phyloP scores from a whole-genome alignment of 768 basidiomycete species.

The Sarcodon sp. region DNA sequence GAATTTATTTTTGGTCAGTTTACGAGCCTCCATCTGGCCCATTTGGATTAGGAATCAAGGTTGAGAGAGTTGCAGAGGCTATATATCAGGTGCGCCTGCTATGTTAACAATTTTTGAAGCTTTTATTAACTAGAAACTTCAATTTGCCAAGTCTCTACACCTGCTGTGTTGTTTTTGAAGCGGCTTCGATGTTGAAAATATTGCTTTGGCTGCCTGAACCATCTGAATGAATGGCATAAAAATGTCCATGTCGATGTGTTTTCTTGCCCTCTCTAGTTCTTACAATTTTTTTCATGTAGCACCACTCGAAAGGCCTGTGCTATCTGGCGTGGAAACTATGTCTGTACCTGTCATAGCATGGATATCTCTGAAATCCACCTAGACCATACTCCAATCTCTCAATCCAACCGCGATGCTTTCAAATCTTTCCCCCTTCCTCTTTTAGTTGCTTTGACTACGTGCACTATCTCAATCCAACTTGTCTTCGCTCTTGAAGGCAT shows the following conservation, averaged over 20 bases:
- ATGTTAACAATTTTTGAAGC: too few relatives aligned
- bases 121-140: too few relatives aligned
- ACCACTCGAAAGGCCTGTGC: slow-evolving; percentile 76
- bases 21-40: too few relatives aligned
- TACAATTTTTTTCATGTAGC: slow-evolving; percentile 21
- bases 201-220: too few relatives aligned
- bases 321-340: slow-evolving; percentile 87
- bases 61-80: too few relatives aligned
- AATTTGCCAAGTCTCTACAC: too few relatives aligned
- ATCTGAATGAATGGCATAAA: slow-evolving; percentile 63
- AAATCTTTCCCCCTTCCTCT: slow-evolving; percentile 56
- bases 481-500: slow-evolving; percentile 61
- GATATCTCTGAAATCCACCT: slow-evolving; percentile 33
- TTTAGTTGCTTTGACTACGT: slow-evolving; percentile 52
- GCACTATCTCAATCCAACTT: slow-evolving; percentile 64
- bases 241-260: slow-evolving; percentile 46
- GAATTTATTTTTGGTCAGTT: too few relatives aligned
- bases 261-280: slow-evolving; percentile 1
- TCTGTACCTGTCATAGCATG: slow-evolving; percentile 50
- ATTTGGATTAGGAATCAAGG: too few relatives aligned
- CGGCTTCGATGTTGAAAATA: too few relatives aligned
- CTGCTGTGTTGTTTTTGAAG: too few relatives aligned
- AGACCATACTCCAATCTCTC: slow-evolving; percentile 49
- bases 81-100: too few relatives aligned
- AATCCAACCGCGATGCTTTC: slow-evolving; percentile 60